Evolutionary conservation across 2,329 filamentous ascomycete genomes (phyloP).

Genomic region (Lomentospora prolificans): DNA sequence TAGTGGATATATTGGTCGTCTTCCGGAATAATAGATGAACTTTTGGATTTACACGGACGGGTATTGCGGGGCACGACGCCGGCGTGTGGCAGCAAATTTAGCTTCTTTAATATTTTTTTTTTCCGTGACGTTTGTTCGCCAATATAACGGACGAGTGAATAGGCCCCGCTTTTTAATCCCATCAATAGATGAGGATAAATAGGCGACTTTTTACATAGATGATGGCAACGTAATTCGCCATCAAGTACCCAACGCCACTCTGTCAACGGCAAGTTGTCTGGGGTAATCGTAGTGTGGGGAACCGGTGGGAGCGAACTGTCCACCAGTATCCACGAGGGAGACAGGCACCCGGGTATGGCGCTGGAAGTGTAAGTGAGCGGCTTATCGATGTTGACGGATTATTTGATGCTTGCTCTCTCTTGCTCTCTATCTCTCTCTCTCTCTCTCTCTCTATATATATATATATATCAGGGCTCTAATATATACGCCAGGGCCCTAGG

Average conservation of each 20-base stretch:
- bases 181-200: neutral
- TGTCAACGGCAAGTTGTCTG: neutral
- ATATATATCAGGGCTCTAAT: too few relatives aligned
- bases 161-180: conserved; percentile 1
- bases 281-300: neutral
- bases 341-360: too few relatives aligned
- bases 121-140: neutral
- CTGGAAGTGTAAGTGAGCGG: too few relatives aligned
- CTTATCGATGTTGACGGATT: too few relatives aligned
- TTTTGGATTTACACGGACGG: neutral
- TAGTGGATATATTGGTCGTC: neutral
- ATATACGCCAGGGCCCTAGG: too few relatives aligned
- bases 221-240: neutral
- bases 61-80: neutral
- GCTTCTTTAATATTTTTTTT: too few relatives aligned
- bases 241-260: neutral
- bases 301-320: too few relatives aligned
- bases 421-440: too few relatives aligned
- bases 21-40: neutral
- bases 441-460: too few relatives aligned
- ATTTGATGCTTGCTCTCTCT: too few relatives aligned
- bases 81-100: neutral
- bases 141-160: neutral
- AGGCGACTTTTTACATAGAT: conserved; percentile 3
- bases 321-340: too few relatives aligned